phyloP scores from a whole-genome alignment of 2,329 filamentous ascomycete species.

The Dactylellina haptotyla region DNA sequence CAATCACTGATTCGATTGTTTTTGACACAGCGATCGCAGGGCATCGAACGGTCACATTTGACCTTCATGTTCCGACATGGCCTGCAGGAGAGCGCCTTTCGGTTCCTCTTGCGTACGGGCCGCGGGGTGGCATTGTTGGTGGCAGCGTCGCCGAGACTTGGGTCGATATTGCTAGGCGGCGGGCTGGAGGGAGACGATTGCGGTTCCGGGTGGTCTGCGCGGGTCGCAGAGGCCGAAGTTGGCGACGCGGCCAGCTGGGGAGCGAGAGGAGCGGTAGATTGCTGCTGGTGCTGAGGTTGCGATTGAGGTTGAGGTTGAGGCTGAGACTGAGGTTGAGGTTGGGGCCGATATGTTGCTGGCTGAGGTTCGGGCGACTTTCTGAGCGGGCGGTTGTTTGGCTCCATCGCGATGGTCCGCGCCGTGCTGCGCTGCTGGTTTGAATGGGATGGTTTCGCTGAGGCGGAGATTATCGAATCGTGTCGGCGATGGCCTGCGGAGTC shows the following conservation, averaged over 20 bases:
- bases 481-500: constrained; percentile 19
- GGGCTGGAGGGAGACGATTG: constrained; percentile 24
- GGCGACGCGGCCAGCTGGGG: not conserved
- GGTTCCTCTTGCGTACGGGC: constrained; percentile 44
- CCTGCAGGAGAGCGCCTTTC: constrained; percentile 47
- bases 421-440: constrained; percentile 4
- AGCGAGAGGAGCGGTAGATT: not conserved
- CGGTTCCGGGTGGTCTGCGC: constrained; percentile 2
- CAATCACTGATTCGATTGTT: constrained; percentile 41
- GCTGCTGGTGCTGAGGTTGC: not conserved
- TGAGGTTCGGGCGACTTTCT: not conserved
- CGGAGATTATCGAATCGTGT: constrained; percentile 23
- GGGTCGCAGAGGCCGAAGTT: not conserved
- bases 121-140: constrained; percentile 13
- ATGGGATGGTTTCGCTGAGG: constrained; percentile 17
- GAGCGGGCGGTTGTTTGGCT: constrained; percentile 7
- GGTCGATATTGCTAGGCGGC: constrained; percentile 32
- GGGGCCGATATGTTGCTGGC: constrained; percentile 15
- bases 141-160: constrained; percentile 30
- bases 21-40: constrained; percentile 46
- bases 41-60: constrained; percentile 51
- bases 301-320: not conserved
- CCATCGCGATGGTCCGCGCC: constrained; percentile 12
- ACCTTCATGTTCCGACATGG: constrained; percentile 53
- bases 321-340: not conserved